These are phyloP conservation scores for Candida sphagnicola DNA, from an alignment of 805 yeast species.

Conservation along the genomic window DNA sequence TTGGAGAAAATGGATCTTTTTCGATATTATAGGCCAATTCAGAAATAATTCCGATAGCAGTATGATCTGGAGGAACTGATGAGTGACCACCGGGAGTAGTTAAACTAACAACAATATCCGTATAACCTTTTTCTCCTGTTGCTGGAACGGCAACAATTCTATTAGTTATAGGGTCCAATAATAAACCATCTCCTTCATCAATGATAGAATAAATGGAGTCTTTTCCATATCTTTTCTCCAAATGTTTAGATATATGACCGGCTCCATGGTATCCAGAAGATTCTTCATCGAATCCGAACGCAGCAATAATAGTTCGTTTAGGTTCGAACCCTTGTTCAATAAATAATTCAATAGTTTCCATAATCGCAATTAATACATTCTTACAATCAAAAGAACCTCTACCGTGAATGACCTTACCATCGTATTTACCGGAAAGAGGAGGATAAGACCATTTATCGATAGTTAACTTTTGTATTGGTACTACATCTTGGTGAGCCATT, in stretches of 20 bases:
- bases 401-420: constrained; percentile 67
- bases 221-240: constrained; percentile 54
- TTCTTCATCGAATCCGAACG: constrained; percentile 82
- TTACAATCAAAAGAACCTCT: constrained; percentile 80
- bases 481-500: constrained; percentile 79
- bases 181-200: constrained; percentile 65
- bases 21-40: constrained; percentile 57
- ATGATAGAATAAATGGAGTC: constrained; percentile 58
- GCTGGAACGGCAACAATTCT: constrained; percentile 53
- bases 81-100: constrained; percentile 76
- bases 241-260: constrained; percentile 35
- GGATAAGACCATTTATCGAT: constrained; percentile 57
- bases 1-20: constrained; percentile 45
- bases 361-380: constrained; percentile 57
- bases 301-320: constrained; percentile 55
- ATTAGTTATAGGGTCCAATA: constrained; percentile 41
- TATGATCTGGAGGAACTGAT: constrained; percentile 76
- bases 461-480: constrained; percentile 65
- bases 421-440: constrained; percentile 61
- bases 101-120: constrained; percentile 43
- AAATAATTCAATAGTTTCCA: constrained; percentile 63
- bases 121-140: constrained; percentile 47
- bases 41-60: constrained; percentile 72
- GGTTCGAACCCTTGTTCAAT: constrained; percentile 52
- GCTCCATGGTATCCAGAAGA: constrained; percentile 67